These are phyloP conservation scores for apple (Malus domestica) DNA, from an alignment of 306 rosid species.

Conservation along the genomic window ASM211411v1 NC_041801.1:14512001-14512500, in stretches of 20 bases:
- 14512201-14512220: slow-evolving; percentile 28
- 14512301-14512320: slow-evolving; percentile 48
- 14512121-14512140: slow-evolving; percentile 38
- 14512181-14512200: neutral
- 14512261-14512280: slow-evolving; percentile 24
- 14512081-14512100: slow-evolving; percentile 24
- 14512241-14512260: slow-evolving; percentile 58
- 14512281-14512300: slow-evolving; percentile 41
- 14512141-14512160: slow-evolving; percentile 53
- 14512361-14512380: too few species aligned
- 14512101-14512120: slow-evolving; percentile 27
- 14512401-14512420: too few species aligned
- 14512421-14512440: neutral
- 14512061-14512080: slow-evolving; percentile 40
- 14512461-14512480: too few species aligned
- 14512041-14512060: neutral
- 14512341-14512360: neutral
- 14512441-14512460: too few species aligned
- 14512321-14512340: neutral
- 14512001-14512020: slow-evolving; percentile 20
- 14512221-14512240: slow-evolving; percentile 29
- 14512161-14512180: slow-evolving; percentile 25
- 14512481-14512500: too few species aligned
- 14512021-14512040: slow-evolving; percentile 7
- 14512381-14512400: neutral